phyloP scores from a whole-genome alignment of 2,329 filamentous ascomycete genomes.

The Claviceps purpurea region DNA sequence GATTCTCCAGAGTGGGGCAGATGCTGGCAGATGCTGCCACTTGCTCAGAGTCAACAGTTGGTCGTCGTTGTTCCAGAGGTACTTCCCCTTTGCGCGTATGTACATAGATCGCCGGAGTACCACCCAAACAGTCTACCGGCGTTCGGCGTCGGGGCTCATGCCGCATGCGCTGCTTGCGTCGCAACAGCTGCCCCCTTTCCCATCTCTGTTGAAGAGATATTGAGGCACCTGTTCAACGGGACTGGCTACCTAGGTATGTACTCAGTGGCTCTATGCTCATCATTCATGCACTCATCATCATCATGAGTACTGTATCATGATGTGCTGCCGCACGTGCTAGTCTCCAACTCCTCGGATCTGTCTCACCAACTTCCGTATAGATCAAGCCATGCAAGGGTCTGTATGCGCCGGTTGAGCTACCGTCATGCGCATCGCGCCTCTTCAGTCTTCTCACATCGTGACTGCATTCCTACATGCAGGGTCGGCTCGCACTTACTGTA shows the following conservation, averaged over 20 bases:
- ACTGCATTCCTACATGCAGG: neutral
- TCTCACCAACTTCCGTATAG: neutral
- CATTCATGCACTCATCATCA: no score
- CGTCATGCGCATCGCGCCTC: neutral
- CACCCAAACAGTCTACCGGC: neutral
- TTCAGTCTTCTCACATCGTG: neutral
- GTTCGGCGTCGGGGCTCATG: neutral
- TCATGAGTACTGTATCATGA: neutral
- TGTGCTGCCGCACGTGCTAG: neutral
- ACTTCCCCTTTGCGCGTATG: neutral
- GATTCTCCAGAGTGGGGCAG: conserved; percentile 2
- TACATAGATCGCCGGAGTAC: neutral
- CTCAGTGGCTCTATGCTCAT: no score
- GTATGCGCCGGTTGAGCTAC: conserved; percentile 1
- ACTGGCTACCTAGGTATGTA: no score
- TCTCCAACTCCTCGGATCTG: neutral
- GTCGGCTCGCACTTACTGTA: neutral
- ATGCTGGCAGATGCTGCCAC: neutral
- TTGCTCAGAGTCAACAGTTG: neutral
- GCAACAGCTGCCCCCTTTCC: no score
- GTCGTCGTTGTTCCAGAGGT: neutral
- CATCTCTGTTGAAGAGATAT: no score
- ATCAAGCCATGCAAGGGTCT: conserved; percentile 1
- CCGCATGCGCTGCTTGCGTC: neutral
- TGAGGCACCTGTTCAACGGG: no score